These are phyloP conservation scores for Amphirosellinia nigrospora DNA, from an alignment of 495 filamentous ascomycete genomes.

Conservation along the genomic window DNA sequence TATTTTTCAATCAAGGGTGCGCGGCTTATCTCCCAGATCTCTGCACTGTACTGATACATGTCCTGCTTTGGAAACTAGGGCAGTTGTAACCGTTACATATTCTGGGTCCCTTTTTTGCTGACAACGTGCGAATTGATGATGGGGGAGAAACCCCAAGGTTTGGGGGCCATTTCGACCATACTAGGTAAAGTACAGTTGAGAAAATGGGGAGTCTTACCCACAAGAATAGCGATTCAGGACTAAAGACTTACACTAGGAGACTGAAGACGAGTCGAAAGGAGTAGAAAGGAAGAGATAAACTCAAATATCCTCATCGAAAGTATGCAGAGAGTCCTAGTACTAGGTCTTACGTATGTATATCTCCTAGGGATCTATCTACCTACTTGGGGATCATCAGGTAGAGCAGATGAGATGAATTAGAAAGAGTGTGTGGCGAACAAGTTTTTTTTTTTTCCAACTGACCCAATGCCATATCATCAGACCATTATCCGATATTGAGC, in stretches of 20 bases:
- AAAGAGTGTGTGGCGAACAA: background rate
- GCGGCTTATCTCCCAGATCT: background rate
- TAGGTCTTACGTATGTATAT: too few species aligned
- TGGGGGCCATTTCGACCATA: background rate
- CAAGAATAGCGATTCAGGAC: background rate
- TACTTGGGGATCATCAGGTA: background rate
- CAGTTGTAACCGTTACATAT: background rate
- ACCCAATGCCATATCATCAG: background rate
- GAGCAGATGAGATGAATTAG: background rate
- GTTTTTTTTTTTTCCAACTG: background rate
- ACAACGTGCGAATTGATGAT: constrained; percentile 16
- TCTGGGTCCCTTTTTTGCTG: constrained; percentile 4
- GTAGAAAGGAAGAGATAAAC: background rate
- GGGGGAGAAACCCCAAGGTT: background rate
- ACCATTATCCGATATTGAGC: background rate
- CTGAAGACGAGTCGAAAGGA: background rate
- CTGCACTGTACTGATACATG: constrained; percentile 2
- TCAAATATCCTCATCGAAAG: background rate
- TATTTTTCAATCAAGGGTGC: background rate
- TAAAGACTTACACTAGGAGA: background rate
- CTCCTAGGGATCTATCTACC: background rate
- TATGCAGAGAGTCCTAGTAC: background rate
- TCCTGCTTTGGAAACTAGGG: background rate
- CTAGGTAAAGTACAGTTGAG: background rate
- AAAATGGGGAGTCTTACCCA: background rate